Conservation (phyloP, 83 land plant species). For the Picea mariana region DNA sequence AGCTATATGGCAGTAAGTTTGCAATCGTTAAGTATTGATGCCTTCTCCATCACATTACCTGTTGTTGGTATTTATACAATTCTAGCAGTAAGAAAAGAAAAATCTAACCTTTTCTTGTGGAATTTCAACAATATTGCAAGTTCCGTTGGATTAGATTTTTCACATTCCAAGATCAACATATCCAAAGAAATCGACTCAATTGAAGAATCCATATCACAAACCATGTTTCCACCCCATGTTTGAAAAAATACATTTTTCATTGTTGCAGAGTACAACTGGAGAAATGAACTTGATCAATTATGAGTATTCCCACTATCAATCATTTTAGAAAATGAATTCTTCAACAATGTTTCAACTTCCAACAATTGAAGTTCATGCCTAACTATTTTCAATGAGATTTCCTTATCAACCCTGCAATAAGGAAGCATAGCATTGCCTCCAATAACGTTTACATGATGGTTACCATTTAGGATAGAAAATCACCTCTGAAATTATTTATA, state of each 20-base stretch:
- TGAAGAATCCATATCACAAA: constrained; percentile 39
- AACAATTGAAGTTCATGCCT: constrained; percentile 66
- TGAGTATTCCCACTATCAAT: constrained; percentile 56
- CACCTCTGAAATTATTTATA: constrained; percentile 55
- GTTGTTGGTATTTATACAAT: too few relatives aligned
- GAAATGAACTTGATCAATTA: constrained; percentile 66
- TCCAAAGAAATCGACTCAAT: constrained; percentile 70
- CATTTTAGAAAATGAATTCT: constrained; percentile 51
- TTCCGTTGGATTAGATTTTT: constrained; percentile 47
- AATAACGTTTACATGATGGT: constrained; percentile 18
- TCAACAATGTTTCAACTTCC: constrained; percentile 59
- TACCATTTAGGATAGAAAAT: constrained; percentile 42
- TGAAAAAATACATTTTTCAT: constrained; percentile 44
- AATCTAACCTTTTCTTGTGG: constrained; percentile 39
- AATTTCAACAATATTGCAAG: constrained; percentile 53
- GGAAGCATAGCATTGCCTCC: constrained; percentile 37
- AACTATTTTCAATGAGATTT: constrained; percentile 58
- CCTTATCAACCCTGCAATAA: constrained; percentile 72
- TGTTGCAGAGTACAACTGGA: constrained; percentile 54
- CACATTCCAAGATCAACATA: constrained; percentile 73
- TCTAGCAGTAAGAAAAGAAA: too few relatives aligned
- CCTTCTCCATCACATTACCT: too few relatives aligned
- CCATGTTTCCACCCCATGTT: constrained; percentile 18
- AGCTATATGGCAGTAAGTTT: too few relatives aligned
- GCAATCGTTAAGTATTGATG: too few relatives aligned